These are phyloP conservation scores for Calcarisporium arbuscula DNA, from an alignment of 2,329 filamentous ascomycete genomes.

Conservation along the genomic window DNA sequence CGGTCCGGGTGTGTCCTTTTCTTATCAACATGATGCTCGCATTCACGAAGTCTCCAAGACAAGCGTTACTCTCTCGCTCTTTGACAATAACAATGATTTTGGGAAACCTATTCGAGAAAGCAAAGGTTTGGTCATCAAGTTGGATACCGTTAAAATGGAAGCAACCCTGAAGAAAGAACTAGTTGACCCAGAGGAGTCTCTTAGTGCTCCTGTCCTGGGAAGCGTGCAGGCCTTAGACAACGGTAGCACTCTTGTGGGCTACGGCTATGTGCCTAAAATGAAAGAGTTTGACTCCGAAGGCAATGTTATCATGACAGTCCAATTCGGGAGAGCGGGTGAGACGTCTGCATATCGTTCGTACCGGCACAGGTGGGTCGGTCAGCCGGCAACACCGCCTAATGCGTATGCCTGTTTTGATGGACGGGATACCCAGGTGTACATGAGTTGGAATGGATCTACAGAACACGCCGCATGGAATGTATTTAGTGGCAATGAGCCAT, in stretches of 20 bases:
- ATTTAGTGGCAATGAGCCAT: neutral
- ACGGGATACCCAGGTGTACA: neutral
- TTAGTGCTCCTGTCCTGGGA: too few relatives aligned
- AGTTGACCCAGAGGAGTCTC: too few relatives aligned
- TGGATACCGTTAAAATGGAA: too few relatives aligned
- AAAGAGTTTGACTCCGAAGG: slow-evolving; percentile 1
- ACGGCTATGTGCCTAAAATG: neutral
- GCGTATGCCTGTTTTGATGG: neutral
- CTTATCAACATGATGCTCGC: neutral
- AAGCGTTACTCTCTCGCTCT: neutral
- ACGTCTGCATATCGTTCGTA: neutral
- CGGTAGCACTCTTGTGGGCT: neutral
- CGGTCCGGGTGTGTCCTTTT: neutral
- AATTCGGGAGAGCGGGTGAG: neutral
- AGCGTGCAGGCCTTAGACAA: too few relatives aligned
- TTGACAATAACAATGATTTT: neutral
- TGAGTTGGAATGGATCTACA: slow-evolving; percentile 1
- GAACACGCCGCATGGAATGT: neutral
- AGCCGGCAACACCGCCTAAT: neutral
- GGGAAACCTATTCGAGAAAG: too few relatives aligned
- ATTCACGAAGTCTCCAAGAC: neutral
- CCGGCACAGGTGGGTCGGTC: neutral
- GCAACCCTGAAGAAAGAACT: too few relatives aligned
- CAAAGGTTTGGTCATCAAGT: too few relatives aligned
- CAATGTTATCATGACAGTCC: neutral